Evolutionary conservation across 768 basidiomycete genomes (phyloP), one percentile per base, ranked within the genome.

Genomic region (Grammothele lineata): DNA sequence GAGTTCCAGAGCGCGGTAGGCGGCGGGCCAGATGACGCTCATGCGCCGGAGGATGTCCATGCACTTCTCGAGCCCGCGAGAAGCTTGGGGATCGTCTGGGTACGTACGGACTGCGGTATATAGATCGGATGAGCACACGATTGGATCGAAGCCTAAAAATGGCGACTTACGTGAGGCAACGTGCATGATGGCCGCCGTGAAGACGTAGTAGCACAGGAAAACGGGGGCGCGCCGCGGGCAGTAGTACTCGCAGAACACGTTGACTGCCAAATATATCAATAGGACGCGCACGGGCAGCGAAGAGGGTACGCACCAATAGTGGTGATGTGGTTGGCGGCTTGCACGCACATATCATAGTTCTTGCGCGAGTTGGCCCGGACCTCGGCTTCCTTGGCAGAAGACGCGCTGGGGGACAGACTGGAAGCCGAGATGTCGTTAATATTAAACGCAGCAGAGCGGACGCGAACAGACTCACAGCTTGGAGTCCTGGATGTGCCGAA

Each of bases 141-240:
- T 37, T 30, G 42, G 18, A 21, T 26, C 21, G 40, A 40, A 5
- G 6, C 23, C 19, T 5, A 32, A 10, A 30, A 17, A 35, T 11
- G 26, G n/a, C 7, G 10, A 41, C 37, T 47, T 58, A 91, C 87
- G 64, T 33, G 71, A 81, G 2, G 80, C 80, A 37, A 87, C 77
- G 56, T 90, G 88, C 84, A 86, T 87, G 43, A 90, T 79, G 47
- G 79, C 78, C 14, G 87, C 86, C 3, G 83, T 83, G 67, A 91
- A 91, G 14, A 87, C 70, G 57, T 88, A 89, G 59, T 88, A 91
- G 57, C 77, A 83, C 23, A 87, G 66, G 60, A 87, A 90, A 4
- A 82, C 83, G 1, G 87, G 68, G 15, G 78, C 78, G 12, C 76
- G 75, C 39, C 74, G 73, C 47, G 87, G 68, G 35, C 75, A 70